Percentiles rank a stretch among this genome's conserved stretches.
Conservation (phyloP, 1,284 basidiomycete species). For the Marasmius oreades region DNA sequence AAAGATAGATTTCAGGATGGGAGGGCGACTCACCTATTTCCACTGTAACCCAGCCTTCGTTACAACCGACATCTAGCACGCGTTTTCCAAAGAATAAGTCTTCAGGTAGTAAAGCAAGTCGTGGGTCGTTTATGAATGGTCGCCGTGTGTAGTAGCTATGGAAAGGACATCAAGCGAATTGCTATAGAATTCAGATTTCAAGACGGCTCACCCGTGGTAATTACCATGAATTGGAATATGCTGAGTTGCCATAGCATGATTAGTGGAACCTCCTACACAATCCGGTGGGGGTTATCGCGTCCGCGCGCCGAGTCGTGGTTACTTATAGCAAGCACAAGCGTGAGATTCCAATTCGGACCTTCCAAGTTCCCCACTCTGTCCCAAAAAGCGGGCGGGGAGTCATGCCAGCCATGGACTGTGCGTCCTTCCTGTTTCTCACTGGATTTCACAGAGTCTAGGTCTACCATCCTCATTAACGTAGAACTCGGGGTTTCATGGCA, state of each 20-base stretch:
- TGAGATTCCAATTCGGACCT: too few species aligned
- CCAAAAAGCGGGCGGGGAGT: too few species aligned
- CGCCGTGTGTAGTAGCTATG: slow-evolving; percentile 72
- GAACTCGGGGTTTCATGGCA: too few species aligned
- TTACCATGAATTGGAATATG: slow-evolving; percentile 52
- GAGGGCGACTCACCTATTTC: slow-evolving; percentile 59
- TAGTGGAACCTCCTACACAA: too few species aligned
- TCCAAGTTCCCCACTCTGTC: too few species aligned
- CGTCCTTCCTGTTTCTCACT: too few species aligned
- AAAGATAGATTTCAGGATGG: neutral
- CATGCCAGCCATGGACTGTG: too few species aligned
- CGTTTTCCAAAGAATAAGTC: slow-evolving; percentile 48
- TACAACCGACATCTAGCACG: slow-evolving; percentile 81
- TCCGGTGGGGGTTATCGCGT: too few species aligned
- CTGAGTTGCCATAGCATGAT: neutral
- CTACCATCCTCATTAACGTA: too few species aligned
- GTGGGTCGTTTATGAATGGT: slow-evolving; percentile 51
- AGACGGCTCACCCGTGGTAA: slow-evolving; percentile 56
- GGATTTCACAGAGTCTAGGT: too few species aligned
- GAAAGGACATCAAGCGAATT: neutral
- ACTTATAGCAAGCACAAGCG: too few species aligned
- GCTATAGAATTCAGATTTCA: neutral
- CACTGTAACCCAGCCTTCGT: slow-evolving; percentile 78
- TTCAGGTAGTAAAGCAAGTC: slow-evolving; percentile 55
- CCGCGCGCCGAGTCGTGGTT: too few species aligned